Base-by-base conservation (phyloP, 495 filamentous ascomycete species). In the Podospora pseudoanserina region DNA sequence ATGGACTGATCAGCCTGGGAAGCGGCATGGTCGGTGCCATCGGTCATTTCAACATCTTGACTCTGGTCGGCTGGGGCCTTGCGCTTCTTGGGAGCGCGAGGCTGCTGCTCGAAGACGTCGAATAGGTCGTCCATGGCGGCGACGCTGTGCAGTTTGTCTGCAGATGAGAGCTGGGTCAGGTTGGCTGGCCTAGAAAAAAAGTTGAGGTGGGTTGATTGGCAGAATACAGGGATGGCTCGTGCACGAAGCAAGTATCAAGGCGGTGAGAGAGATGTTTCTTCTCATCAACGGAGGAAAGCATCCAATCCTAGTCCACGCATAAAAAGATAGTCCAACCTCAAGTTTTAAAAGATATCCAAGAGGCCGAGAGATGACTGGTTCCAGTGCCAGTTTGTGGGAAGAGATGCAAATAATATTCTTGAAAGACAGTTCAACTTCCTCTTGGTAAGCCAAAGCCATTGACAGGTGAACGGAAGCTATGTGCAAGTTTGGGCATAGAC, bases 91-190 rank as follows among this genome's bases (percentile, higher is more conserved):
- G 39, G 39, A 65, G 79, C 78, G 68, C 85, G 82, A 62, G 89
- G 81, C 74, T 84, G 81, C 72, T 91, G 86, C 60, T 93, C 89
- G 76, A 96, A 94, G 65, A 94, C 92, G 68, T 91, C 88, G 73
- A 95, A 96, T 34, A 95, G 84, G 65, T 93, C 91, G 75, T 93
- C 90, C 90, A 92, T 92, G 63, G 62, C 60, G 58, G 26, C 32
- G 18, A 63, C 62, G 57, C 53, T 64, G 44, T 18, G 67, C 23
- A 23, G 23, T 23, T 55, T 56, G 60, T 32, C 32, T 32, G 7
- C 30, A 32, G 5, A 9, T 9, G 39, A 16, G 13, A 5, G 34
- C 6, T 11, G 11, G 39, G 39, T 49, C 39, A 49, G 39, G 55
- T 58, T 58, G 23, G n/a, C 55, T 20, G 55, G 39, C 39, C 19